Percentiles rank a stretch among this genome's conserved stretches.
Conservation (phyloP, 345 rosid genomes). For the Populus alba region DNA sequence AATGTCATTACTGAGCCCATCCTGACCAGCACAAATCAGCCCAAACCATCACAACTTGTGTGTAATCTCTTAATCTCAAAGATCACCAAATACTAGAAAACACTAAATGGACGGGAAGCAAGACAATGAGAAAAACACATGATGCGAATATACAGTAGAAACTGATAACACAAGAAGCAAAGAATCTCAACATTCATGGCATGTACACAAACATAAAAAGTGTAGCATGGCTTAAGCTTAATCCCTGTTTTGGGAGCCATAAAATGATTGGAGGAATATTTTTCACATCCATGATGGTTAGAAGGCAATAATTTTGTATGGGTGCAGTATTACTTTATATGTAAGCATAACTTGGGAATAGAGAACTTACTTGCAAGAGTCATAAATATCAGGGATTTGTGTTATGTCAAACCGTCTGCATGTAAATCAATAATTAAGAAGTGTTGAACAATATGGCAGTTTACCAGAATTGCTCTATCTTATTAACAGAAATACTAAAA, state of each 20-base stretch:
- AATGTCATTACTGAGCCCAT: not conserved
- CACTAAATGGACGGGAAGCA: not conserved
- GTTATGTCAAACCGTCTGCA: constrained; percentile 95
- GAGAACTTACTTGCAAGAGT: constrained; percentile 96
- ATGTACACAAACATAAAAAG: not conserved
- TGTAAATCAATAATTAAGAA: constrained; percentile 16
- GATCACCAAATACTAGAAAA: not conserved
- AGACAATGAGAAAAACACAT: not conserved
- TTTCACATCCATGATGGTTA: not conserved
- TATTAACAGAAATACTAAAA: not conserved
- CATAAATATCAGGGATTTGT: constrained; percentile 98
- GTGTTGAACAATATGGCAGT: constrained; percentile 6
- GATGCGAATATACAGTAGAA: not conserved
- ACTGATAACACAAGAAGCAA: not conserved
- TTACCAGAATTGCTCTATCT: not conserved
- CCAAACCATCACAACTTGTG: not conserved
- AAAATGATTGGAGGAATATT: not conserved
- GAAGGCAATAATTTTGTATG: not conserved
- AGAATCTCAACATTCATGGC: not conserved
- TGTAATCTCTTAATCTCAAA: not conserved
- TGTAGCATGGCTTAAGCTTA: not conserved
- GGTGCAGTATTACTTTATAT: constrained; percentile 1
- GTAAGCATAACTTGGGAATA: constrained; percentile 8
- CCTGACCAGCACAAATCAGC: not conserved
- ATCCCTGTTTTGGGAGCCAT: not conserved